A percentile compares a stretch with the other conserved stretches of the same genome.
Evolutionary conservation across 208 protist genomes (phyloP).

Genomic region (Acanthamoeba divionensis): DNA sequence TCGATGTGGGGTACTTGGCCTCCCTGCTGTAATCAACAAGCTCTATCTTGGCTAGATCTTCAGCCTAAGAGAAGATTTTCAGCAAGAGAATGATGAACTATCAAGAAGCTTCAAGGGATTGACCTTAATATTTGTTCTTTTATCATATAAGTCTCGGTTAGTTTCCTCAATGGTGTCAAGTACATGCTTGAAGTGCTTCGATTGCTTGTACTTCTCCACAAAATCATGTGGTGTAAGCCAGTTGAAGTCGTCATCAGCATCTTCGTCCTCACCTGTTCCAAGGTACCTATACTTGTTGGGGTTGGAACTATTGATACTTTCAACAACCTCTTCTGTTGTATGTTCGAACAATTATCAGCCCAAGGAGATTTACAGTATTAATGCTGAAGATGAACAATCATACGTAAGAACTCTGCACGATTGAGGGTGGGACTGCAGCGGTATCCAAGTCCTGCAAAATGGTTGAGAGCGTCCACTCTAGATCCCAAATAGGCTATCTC

Average conservation of each 20-base stretch:
- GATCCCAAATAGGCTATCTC: conserved; percentile 57
- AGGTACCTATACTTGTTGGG: background rate
- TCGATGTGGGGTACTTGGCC: background rate
- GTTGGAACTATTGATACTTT: background rate
- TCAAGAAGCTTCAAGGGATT: background rate
- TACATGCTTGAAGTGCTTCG: background rate
- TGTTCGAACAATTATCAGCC: background rate
- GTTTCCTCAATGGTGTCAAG: background rate
- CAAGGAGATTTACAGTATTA: background rate
- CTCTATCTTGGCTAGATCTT: conserved; percentile 11
- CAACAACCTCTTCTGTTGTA: conserved; percentile 45
- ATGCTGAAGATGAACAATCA: background rate
- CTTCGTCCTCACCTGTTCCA: background rate
- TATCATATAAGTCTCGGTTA: background rate
- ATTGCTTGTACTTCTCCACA: conserved; percentile 29
- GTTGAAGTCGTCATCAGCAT: background rate
- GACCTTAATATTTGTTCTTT: background rate
- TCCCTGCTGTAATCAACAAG: background rate
- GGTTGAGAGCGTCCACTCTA: background rate
- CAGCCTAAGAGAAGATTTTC: background rate
- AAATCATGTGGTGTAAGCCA: conserved; percentile 35
- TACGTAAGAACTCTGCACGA: conserved; percentile 65
- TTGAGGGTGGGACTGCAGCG: conserved; percentile 51
- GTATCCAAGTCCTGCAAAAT: conserved; percentile 57
- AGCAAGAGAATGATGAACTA: background rate